phyloP scores from a whole-genome alignment of 2,329 filamentous ascomycete genomes.

The Hypoxylon sp. region DNA sequence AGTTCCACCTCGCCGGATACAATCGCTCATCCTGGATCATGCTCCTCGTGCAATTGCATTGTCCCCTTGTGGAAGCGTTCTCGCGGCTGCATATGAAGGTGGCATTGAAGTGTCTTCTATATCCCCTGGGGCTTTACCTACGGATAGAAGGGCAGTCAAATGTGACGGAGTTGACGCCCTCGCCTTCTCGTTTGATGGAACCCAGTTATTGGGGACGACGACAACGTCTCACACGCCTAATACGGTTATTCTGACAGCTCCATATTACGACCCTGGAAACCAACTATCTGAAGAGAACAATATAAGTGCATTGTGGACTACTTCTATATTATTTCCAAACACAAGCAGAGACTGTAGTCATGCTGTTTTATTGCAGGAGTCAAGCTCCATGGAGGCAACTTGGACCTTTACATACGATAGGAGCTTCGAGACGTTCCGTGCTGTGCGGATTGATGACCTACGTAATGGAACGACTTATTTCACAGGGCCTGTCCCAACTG shows the following conservation, averaged over 20 bases:
- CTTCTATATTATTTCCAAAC: constrained; percentile 86
- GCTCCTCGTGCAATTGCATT: constrained; percentile 83
- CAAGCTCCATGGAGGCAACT: constrained; percentile 73
- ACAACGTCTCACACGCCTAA: constrained; percentile 74
- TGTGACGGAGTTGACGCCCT: constrained; percentile 82
- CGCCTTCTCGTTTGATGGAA: constrained; percentile 83
- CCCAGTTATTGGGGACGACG: constrained; percentile 83
- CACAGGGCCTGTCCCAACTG: constrained; percentile 74
- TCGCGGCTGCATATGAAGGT: constrained; percentile 88
- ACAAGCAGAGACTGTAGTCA: constrained; percentile 85
- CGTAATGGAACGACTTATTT: constrained; percentile 85
- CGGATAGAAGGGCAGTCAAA: constrained; percentile 81
- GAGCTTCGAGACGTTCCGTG: constrained; percentile 82
- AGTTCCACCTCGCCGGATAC: constrained; percentile 77
- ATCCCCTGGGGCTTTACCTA: constrained; percentile 72
- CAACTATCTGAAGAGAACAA: constrained; percentile 73
- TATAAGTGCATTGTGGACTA: constrained; percentile 85
- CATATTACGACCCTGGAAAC: constrained; percentile 82
- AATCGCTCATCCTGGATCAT: constrained; percentile 83
- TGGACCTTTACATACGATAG: constrained; percentile 86
- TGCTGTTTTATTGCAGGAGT: constrained; percentile 77
- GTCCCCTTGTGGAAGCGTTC: constrained; percentile 83
- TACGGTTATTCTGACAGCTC: constrained; percentile 83
- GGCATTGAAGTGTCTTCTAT: constrained; percentile 91
- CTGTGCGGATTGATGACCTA: constrained; percentile 81